phyloP scores from a whole-genome alignment of 805 yeast species.

The Blastobotrys americana region DNA sequence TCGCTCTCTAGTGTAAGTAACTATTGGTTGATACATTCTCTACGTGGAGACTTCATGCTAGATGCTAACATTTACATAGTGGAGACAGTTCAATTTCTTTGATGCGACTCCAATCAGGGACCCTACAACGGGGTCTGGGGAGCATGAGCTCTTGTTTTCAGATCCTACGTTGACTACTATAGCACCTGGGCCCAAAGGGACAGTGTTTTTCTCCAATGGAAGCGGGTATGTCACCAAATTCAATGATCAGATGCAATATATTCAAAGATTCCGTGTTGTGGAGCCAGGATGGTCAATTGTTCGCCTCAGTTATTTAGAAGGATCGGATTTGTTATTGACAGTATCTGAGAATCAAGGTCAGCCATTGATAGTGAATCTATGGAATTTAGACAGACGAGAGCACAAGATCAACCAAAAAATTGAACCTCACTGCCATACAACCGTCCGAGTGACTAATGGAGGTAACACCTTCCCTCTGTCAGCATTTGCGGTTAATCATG shows the following conservation, averaged over 20 bases:
- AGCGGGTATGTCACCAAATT: conserved; percentile 51
- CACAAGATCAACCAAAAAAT: conserved; percentile 13
- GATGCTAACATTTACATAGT: conserved; percentile 26
- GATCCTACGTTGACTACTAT: conserved; percentile 66
- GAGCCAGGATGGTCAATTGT: conserved; percentile 59
- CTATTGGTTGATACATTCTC: too few species aligned
- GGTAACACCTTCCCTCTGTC: conserved; percentile 74
- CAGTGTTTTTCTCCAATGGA: conserved; percentile 53
- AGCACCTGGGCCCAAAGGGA: conserved; percentile 44
- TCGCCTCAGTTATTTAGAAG: conserved; percentile 42
- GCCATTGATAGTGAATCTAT: conserved; percentile 61
- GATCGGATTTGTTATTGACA: conserved; percentile 52
- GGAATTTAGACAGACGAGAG: conserved; percentile 51
- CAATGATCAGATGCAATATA: conserved; percentile 40
- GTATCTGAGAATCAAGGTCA: conserved; percentile 64
- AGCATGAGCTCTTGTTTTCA: conserved; percentile 62
- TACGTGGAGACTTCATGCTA: neutral
- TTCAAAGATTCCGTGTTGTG: conserved; percentile 53
- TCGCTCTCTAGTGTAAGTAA: too few species aligned
- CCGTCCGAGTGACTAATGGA: conserved; percentile 60
- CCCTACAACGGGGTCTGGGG: conserved; percentile 62
- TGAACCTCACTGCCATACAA: conserved; percentile 48
- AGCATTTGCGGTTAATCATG: conserved; percentile 46
- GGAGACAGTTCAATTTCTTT: conserved; percentile 84
- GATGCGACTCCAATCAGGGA: conserved; percentile 79